Evolutionary conservation across 805 yeast species (phyloP), one percentile per base, ranked within the genome.

Genomic region (Komagataella kurtzmanii): DNA sequence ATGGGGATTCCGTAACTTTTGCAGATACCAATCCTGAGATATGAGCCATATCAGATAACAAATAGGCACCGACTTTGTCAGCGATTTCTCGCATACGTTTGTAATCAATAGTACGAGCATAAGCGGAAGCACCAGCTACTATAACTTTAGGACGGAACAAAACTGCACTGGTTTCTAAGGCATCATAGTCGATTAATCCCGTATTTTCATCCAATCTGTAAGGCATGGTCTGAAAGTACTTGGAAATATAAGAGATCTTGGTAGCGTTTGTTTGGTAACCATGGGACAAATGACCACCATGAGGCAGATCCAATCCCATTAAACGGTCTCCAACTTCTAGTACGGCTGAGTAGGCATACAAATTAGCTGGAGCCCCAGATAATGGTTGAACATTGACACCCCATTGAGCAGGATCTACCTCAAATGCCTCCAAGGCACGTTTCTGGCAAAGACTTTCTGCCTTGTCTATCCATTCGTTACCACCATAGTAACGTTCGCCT

Each of bases 291-390:
- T 91, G 99, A 58, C 99, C 99, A 62, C 99, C 99, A 63, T 91
- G 97, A 55, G 99, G 98, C 65, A 91, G 79, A 68, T 91, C 98
- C 57, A 91, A 79, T 61, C 99, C 99, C 99, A 91, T 91, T 58
- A 91, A 70, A 68, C 98, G 81, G 63, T 89, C 98, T 58, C 89
- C 93, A 50, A 85, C 88, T 61, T 85, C 84, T 79, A 91, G 70
- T 49, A 91, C 69, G 30, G 97, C 95, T 53, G 89, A 86, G 70
- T 91, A 91, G 40, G 89, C 89, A 61, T 91, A 88, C 67, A 91
- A 76, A 70, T 91, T 91, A 52, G 98, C 98, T 57, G 98, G 97
- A 6, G 97, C 90, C 56, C 99, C 99, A 52, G 95, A 85, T 60
- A 91, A 76, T 2, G 97, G 74, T 74, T 91, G 99, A 50, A 91